phyloP scores from a whole-genome alignment of 805 yeast species.

The Candida andamanensis region DNA sequence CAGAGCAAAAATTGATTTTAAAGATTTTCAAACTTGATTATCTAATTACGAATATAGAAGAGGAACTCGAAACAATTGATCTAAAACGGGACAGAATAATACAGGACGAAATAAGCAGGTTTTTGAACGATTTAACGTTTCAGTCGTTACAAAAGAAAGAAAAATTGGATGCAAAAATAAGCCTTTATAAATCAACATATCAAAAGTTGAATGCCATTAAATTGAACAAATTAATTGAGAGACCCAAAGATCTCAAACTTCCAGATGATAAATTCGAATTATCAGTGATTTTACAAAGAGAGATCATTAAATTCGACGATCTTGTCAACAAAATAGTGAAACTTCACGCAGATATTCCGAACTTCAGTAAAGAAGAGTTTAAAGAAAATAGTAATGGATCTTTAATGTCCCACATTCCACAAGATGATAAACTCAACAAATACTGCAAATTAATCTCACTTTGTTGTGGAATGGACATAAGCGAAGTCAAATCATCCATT shows the following conservation, averaged over 20 bases:
- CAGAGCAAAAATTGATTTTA: slow-evolving; percentile 24
- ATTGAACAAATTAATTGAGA: not conserved
- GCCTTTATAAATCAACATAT: slow-evolving; percentile 6
- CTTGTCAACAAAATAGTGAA: slow-evolving; percentile 4
- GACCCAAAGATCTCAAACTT: not conserved
- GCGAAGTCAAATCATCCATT: slow-evolving; percentile 37
- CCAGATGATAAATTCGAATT: slow-evolving; percentile 13
- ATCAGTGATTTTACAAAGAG: slow-evolving; percentile 23
- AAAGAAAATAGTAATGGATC: slow-evolving; percentile 8
- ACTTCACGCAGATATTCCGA: slow-evolving; percentile 9
- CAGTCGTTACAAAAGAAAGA: slow-evolving; percentile 29
- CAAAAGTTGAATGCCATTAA: slow-evolving; percentile 2
- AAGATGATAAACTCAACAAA: slow-evolving; percentile 31
- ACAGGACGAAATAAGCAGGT: slow-evolving; percentile 37
- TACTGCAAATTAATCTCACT: slow-evolving; percentile 37
- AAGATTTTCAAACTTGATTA: slow-evolving; percentile 29
- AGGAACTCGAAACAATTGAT: slow-evolving; percentile 17
- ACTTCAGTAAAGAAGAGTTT: slow-evolving; percentile 10
- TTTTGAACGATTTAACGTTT: slow-evolving; percentile 35
- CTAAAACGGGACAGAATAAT: slow-evolving; percentile 26
- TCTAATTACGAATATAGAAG: slow-evolving; percentile 23
- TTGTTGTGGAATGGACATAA: slow-evolving; percentile 39
- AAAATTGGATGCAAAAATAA: slow-evolving; percentile 18
- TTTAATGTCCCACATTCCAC: slow-evolving; percentile 20
- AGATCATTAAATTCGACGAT: slow-evolving; percentile 14